Base-by-base conservation (phyloP, 805 yeast species). In the Pichia deserticola region DNA sequence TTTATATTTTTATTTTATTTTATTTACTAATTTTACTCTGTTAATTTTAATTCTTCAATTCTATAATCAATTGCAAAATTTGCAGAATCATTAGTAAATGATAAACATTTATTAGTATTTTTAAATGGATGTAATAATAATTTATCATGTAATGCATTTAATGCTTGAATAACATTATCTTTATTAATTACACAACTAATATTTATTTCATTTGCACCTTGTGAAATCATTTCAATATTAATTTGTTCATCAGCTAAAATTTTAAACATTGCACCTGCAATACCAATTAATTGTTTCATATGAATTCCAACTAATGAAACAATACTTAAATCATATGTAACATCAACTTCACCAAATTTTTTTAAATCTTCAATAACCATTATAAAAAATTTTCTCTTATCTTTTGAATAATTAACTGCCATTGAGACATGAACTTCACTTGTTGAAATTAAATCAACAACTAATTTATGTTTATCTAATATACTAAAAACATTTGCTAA, bases 371-470 rank as follows among this genome's bases (percentile, higher is more conserved):
- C 79, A 44, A 89, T 77, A 1, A 97, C 97, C 46, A 75, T 75
- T 50, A 82, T 78, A 57, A 90, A 72, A 13, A 78, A 74, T 46
- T 70, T 69, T 47, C 70, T 64, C 30, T 69, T 60, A 27, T 82
- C 83, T 51, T 84, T 90, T 41, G 82, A 82, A 53, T 84, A 81
- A 56, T 89, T 95, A 56, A 93, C 74, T 5, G 99, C 99, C 98
- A 93, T 92, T 15, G 98, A 92, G 30, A 93, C 96, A 63, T 93
- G 97, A 11, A 93, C 99, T 67, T 93, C 98, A 0, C 97, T 89
- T 4, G 99, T 93, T 43, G 97, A 89, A 60, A 93, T 92, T 62
- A 93, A 79, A 69, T 93, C 99, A 40, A 93, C 98, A 44, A 92
- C 97, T 46, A 92, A 71, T 65, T 80, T 82, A 69, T 79, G 86